These are phyloP conservation scores for Venturia pyrina DNA, from an alignment of 2,329 filamentous ascomycete genomes.

Conservation along the genomic window DNA sequence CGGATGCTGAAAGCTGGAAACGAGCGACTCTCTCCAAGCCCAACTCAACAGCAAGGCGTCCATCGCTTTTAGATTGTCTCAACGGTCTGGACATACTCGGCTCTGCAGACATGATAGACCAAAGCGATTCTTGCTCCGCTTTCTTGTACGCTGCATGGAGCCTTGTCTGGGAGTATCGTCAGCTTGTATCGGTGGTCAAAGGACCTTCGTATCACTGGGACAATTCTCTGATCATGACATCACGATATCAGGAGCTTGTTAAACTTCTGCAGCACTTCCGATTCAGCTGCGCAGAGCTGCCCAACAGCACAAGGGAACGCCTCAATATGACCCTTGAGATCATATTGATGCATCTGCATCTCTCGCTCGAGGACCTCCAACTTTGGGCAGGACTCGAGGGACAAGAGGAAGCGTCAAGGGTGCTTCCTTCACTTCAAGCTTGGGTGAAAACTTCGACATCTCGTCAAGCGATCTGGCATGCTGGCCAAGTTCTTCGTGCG, in stretches of 20 bases:
- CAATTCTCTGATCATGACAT: slow-evolving; percentile 27
- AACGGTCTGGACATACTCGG: slow-evolving; percentile 43
- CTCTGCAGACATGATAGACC: slow-evolving; percentile 43
- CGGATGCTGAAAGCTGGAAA: slow-evolving; percentile 56
- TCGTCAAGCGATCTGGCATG: slow-evolving; percentile 55
- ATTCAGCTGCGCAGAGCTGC: slow-evolving; percentile 32
- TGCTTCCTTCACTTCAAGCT: slow-evolving; percentile 48
- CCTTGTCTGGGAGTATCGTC: slow-evolving; percentile 56
- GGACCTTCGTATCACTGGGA: slow-evolving; percentile 35
- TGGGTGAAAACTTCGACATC: slow-evolving; percentile 49
- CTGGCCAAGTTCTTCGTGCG: slow-evolving; percentile 54
- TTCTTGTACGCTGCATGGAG: slow-evolving; percentile 57
- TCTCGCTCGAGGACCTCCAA: slow-evolving; percentile 55
- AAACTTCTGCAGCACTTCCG: slow-evolving; percentile 45
- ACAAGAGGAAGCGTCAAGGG: slow-evolving; percentile 51
- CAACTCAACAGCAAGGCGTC: slow-evolving; percentile 17
- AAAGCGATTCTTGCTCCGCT: slow-evolving; percentile 47
- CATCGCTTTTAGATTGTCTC: slow-evolving; percentile 23
- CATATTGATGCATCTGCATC: slow-evolving; percentile 53
- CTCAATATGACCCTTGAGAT: slow-evolving; percentile 37
- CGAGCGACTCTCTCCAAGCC: slow-evolving; percentile 40
- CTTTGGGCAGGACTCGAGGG: slow-evolving; percentile 59
- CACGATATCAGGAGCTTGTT: slow-evolving; percentile 50
- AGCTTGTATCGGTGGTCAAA: slow-evolving; percentile 44
- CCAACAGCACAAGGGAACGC: slow-evolving; percentile 25